These are phyloP conservation scores for Fusarium sacchari DNA, from an alignment of 2,329 filamentous ascomycete genomes.

Conservation along the genomic window DNA sequence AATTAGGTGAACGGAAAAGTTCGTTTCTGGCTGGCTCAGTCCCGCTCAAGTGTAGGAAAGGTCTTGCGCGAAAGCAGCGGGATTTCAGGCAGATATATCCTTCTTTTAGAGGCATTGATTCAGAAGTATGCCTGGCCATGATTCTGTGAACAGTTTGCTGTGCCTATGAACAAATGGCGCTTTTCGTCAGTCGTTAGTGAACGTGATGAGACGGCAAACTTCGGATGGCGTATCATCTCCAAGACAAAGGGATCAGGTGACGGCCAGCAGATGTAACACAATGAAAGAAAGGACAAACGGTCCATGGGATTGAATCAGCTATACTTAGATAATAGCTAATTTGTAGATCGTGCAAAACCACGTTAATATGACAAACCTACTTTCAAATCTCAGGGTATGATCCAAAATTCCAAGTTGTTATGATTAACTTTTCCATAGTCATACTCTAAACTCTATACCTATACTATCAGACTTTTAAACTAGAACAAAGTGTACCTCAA, in stretches of 20 bases:
- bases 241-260: background rate
- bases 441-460: background rate
- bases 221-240: too few relatives aligned
- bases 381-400: background rate
- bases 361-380: background rate
- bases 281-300: too few relatives aligned
- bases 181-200: background rate
- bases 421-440: background rate
- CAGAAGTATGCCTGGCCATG: background rate
- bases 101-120: background rate
- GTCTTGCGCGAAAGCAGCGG: background rate
- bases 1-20: accelerated
- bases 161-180: background rate
- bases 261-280: too few relatives aligned
- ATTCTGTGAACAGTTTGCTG: background rate
- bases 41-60: background rate
- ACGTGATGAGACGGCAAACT: background rate
- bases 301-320: too few relatives aligned
- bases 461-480: background rate
- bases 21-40: background rate
- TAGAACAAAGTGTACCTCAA: constrained; percentile 26
- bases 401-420: too few relatives aligned
- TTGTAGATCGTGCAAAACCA: too few relatives aligned
- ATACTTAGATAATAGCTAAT: too few relatives aligned
- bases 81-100: background rate